Evolutionary conservation across 441 rosid species (phyloP).

Genomic region (Aleurites moluccanus): DNA sequence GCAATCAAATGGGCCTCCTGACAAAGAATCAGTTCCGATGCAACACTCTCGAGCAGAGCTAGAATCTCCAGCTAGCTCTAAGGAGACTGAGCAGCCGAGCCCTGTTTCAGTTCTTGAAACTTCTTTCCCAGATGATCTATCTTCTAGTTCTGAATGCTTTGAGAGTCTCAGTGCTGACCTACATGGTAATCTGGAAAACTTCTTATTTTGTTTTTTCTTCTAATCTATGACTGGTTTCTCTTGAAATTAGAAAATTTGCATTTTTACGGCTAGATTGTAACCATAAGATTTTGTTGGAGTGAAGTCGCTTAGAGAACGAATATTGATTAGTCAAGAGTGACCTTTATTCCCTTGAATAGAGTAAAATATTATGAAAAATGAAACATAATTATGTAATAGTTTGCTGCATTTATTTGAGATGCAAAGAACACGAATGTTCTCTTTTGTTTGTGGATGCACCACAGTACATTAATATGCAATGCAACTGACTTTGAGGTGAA

Average conservation of each 20-base stretch:
- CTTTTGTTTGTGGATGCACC: neutral
- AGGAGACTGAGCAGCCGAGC: slow-evolving; percentile 94
- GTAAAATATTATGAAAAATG: neutral
- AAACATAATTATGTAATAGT: neutral
- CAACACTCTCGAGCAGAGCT: slow-evolving; percentile 47
- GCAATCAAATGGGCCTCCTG: slow-evolving; percentile 36
- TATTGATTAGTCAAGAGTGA: neutral
- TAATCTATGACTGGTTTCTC: neutral
- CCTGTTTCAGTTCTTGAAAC: slow-evolving; percentile 92
- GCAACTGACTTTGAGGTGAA: neutral
- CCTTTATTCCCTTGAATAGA: neutral
- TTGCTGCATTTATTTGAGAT: neutral
- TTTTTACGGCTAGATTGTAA: neutral
- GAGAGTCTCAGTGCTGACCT: slow-evolving; percentile 90
- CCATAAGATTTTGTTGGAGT: neutral
- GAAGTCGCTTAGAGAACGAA: neutral
- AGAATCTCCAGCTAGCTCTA: slow-evolving; percentile 55
- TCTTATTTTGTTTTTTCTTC: slow-evolving; percentile 2
- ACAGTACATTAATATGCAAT: neutral
- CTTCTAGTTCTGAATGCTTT: slow-evolving; percentile 88
- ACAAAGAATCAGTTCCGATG: slow-evolving; percentile 31
- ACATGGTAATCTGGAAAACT: slow-evolving; percentile 54
- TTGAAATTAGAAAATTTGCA: slow-evolving; percentile 3
- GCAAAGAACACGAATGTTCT: neutral
- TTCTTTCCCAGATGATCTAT: slow-evolving; percentile 66